These are phyloP conservation scores for Sporisorium reilianum DNA, from an alignment of 1,284 basidiomycete genomes.

Conservation along the genomic window DNA sequence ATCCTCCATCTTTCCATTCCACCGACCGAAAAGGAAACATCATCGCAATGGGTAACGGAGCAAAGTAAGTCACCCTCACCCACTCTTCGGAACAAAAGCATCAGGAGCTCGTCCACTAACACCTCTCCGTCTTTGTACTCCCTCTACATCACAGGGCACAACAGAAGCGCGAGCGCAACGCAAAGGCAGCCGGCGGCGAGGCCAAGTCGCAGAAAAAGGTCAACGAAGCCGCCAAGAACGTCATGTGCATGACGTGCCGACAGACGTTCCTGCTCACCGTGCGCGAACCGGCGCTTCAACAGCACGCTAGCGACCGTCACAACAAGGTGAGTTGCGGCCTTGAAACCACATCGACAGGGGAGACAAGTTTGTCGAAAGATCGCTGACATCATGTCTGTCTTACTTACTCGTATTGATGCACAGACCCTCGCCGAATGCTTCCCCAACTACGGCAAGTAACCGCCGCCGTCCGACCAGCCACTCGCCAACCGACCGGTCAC, in stretches of 20 bases:
- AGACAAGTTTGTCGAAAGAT: neutral
- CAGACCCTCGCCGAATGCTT: conserved; percentile 53
- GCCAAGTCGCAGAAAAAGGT: conserved; percentile 66
- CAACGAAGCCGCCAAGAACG: conserved; percentile 71
- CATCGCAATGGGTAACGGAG: conserved; percentile 60
- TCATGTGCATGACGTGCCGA: conserved; percentile 72
- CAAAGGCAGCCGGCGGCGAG: conserved; percentile 55
- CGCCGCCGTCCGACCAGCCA: neutral
- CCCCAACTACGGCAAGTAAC: conserved; percentile 38
- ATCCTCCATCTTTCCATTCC: neutral
- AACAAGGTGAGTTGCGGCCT: conserved; percentile 51
- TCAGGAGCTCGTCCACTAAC: neutral
- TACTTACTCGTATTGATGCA: neutral
- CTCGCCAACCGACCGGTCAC: neutral
- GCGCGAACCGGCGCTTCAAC: conserved; percentile 68
- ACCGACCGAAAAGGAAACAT: neutral
- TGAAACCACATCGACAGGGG: neutral
- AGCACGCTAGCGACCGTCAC: conserved; percentile 62
- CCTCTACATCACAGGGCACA: conserved; percentile 48
- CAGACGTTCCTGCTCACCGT: conserved; percentile 72
- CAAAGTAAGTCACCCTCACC: conserved; percentile 38
- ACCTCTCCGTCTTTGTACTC: neutral
- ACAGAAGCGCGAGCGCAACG: conserved; percentile 68
- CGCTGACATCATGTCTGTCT: neutral
- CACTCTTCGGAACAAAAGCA: neutral